Evolutionary conservation across 2,329 filamentous ascomycete species (phyloP).

Genomic region (Penicillium sp.): DNA sequence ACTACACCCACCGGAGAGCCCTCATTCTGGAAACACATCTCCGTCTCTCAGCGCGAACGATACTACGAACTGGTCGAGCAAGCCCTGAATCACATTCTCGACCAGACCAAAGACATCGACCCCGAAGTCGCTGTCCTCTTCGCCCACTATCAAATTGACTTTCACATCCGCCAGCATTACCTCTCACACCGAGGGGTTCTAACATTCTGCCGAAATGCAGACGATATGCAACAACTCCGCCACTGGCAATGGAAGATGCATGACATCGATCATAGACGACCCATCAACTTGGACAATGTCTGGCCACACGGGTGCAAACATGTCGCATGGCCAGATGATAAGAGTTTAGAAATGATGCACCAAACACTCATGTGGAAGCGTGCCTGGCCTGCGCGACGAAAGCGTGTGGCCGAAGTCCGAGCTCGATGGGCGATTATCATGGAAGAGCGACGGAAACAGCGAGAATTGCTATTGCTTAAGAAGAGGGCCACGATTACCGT

Average conservation of each 20-base stretch:
- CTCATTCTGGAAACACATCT: conserved; percentile 24
- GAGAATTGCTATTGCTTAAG: conserved; percentile 12
- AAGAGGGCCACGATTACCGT: conserved; percentile 17
- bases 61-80: conserved; percentile 27
- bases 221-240: conserved; percentile 33
- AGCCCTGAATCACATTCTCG: conserved; percentile 17
- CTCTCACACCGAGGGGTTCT: conserved; percentile 29
- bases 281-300: background rate
- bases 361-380: conserved; percentile 20
- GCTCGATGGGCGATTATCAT: conserved; percentile 26
- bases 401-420: conserved; percentile 12
- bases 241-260: conserved; percentile 32
- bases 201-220: conserved; percentile 34
- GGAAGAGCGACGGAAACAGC: conserved; percentile 22
- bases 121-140: conserved; percentile 22
- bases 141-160: conserved; percentile 38
- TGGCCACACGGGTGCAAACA: background rate
- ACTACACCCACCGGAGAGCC: background rate
- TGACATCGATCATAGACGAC: conserved; percentile 2
- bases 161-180: conserved; percentile 40
- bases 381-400: conserved; percentile 12
- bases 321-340: conserved; percentile 19
- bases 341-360: conserved; percentile 21
- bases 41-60: conserved; percentile 13
- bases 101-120: conserved; percentile 19